phyloP scores from a whole-genome alignment of 2,329 filamentous ascomycete species.

The Trichoderma sp. region DNA sequence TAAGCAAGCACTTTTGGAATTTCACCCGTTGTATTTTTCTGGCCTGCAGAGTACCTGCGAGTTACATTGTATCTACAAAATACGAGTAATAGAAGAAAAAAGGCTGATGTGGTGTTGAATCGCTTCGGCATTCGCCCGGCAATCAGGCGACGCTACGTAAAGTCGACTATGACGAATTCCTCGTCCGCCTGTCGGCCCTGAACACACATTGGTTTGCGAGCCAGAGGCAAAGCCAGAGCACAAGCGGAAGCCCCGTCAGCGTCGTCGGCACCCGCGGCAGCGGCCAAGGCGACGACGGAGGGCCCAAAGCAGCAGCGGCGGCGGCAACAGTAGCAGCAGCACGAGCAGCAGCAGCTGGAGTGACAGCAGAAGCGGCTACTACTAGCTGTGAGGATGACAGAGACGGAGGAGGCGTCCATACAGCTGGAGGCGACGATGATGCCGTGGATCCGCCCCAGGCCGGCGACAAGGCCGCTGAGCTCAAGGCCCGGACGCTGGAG shows the following conservation, averaged over 20 bases:
- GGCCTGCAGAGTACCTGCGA: background rate
- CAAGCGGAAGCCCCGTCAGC: background rate
- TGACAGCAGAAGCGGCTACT: background rate
- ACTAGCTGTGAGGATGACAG: background rate
- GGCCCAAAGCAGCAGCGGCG: background rate
- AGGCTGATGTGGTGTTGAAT: background rate
- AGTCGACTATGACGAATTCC: constrained; percentile 29
- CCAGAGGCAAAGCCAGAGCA: background rate
- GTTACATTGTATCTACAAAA: background rate
- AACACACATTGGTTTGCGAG: constrained; percentile 22
- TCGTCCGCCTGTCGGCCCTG: constrained; percentile 20
- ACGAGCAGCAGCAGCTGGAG: background rate
- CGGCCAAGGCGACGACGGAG: background rate
- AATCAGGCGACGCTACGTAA: constrained; percentile 27
- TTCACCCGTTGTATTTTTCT: background rate
- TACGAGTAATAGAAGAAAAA: background rate
- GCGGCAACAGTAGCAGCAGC: background rate
- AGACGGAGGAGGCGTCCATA: background rate
- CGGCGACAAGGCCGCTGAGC: constrained; percentile 22
- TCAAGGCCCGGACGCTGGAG: constrained; percentile 25
- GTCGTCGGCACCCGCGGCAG: constrained; percentile 8
- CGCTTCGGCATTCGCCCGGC: background rate
- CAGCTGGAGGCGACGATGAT: background rate
- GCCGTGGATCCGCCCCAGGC: constrained; percentile 10
- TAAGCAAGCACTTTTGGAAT: no score